These are phyloP conservation scores for Melanogaster broomeanus DNA, from an alignment of 768 basidiomycete genomes.

Conservation along the genomic window DNA sequence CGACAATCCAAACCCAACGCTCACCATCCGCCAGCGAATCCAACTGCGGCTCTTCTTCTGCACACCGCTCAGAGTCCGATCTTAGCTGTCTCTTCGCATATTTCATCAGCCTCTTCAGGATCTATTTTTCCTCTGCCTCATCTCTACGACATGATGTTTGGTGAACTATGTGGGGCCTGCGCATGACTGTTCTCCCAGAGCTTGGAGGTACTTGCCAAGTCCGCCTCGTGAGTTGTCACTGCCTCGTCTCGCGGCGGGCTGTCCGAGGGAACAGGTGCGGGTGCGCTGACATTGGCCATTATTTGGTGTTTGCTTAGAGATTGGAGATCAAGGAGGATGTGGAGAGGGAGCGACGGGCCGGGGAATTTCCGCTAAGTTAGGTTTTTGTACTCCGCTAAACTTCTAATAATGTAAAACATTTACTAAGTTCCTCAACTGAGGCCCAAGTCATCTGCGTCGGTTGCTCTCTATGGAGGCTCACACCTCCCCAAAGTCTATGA, in stretches of 20 bases:
- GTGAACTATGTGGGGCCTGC: constrained; percentile 74
- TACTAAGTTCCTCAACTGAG: too few species aligned
- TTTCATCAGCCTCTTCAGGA: constrained; percentile 49
- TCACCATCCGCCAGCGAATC: constrained; percentile 74
- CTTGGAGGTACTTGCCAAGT: constrained; percentile 57
- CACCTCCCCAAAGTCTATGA: too few species aligned
- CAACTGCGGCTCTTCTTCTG: constrained; percentile 66
- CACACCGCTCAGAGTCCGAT: constrained; percentile 75
- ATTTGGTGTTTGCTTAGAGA: too few species aligned
- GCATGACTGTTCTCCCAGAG: constrained; percentile 59
- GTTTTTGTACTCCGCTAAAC: too few species aligned
- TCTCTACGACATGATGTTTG: constrained; percentile 58
- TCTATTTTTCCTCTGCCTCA: constrained; percentile 45
- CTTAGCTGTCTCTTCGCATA: constrained; percentile 61
- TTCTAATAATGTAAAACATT: too few species aligned
- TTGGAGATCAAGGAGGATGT: too few species aligned
- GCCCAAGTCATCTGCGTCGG: too few species aligned
- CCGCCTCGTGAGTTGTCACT: constrained; percentile 56
- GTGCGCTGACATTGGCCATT: too few species aligned
- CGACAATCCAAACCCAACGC: too few species aligned
- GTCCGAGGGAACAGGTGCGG: constrained; percentile 48
- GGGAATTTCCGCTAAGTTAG: too few species aligned
- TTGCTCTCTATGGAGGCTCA: too few species aligned
- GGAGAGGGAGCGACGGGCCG: too few species aligned
- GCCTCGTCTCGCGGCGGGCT: constrained; percentile 43